Base-by-base conservation (phyloP, 2,329 filamentous ascomycete species). In the Arthrobotrys sphaeroides region DNA sequence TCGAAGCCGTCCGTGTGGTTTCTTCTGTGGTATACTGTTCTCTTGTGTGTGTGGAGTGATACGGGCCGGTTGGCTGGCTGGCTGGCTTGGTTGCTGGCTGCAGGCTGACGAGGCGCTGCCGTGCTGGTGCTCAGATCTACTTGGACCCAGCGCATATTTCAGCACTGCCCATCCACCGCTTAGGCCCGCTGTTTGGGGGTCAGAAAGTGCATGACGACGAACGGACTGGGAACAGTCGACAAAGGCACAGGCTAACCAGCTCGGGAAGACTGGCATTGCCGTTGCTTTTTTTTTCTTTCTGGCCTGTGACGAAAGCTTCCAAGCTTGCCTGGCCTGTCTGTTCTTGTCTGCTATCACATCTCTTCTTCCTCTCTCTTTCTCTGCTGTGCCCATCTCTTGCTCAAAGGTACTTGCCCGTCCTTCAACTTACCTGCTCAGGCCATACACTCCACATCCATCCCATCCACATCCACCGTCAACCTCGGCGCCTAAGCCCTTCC, bases 91-190 rank as follows among this genome's bases (percentile, higher is more conserved):
- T n/a, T n/a, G n/a, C n/a, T n/a, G n/a, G 24, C 24, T 57, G 16
- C 38, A 20, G n/a, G 64, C 57, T 69, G 62, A 43, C 43, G 62
- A 60, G 60, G 60, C 53, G 68, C 36, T 51, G 47, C 36, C 26
- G 57, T 59, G 68, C 57, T 74, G 67, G 70, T 74, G 57, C 70
- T 62, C 62, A 74, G 70, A n/a, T 18, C 45, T 74, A 67, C 70
- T 65, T 55, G 31, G 57, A 16, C 36, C 13, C 70, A 74, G 70
- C 70, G 70, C 70, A 74, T 10, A 68, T 74, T 62, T 18, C 62
- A 74, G 70, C 70, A 74, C 70, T 60, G 28, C 49, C 16, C 18
- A 10, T 36, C 16, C 31, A 31, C 38, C 33, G 24, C 9, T 33
- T 5, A 31, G 7, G 7, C 9, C 43, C 18, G 22, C 53, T 5